Percentiles rank a stretch among this genome's conserved stretches.
phyloP scores from a whole-genome alignment of 78 protist species.

The Chrysochromulina parva region DNA sequence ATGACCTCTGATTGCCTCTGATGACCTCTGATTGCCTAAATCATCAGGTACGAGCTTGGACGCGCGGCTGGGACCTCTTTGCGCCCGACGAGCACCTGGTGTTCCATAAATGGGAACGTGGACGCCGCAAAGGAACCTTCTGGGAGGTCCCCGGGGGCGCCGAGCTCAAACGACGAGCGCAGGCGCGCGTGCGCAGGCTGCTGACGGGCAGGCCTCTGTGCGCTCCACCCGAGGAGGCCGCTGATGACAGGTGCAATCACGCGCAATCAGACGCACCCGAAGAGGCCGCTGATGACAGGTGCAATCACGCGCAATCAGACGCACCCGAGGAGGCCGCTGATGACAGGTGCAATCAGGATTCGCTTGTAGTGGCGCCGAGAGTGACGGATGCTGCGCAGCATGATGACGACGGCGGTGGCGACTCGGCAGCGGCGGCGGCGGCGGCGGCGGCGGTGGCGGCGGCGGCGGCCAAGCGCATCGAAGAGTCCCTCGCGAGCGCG shows the following conservation, averaged over 20 bases:
- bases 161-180: background rate
- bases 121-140: conserved; percentile 35
- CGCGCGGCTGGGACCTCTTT: conserved; percentile 58
- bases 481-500: background rate
- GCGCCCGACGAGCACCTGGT: conserved; percentile 49
- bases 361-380: too few relatives aligned
- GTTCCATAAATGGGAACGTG: conserved; percentile 60
- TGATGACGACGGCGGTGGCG: background rate
- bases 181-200: background rate
- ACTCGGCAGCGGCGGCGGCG: background rate
- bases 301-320: too few relatives aligned
- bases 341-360: too few relatives aligned
- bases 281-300: too few relatives aligned
- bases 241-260: too few relatives aligned
- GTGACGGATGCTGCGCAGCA: conserved; percentile 31
- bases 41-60: too few relatives aligned
- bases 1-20: too few relatives aligned
- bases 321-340: too few relatives aligned
- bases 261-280: too few relatives aligned
- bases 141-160: conserved; percentile 40
- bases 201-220: background rate
- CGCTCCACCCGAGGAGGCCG: too few relatives aligned
- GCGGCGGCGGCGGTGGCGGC: background rate
- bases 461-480: background rate
- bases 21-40: too few relatives aligned